Evolutionary conservation across 805 yeast species (phyloP), one percentile per base, ranked within the genome.

Genomic region (Kuraishia hungarica): DNA sequence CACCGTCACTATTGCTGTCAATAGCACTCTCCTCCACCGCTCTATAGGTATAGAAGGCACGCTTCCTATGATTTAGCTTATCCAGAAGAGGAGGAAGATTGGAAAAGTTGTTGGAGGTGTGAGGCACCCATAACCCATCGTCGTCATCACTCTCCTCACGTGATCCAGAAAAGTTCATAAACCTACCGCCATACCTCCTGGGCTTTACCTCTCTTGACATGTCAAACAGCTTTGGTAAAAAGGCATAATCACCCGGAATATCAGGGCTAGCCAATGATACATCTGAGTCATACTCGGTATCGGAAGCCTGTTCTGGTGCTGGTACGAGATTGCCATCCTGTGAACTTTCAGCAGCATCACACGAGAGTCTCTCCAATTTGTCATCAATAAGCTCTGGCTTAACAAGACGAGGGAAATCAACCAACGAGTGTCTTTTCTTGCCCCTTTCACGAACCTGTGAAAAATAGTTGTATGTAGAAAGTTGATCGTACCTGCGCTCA

Each of bases 181-280:
- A 60, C 39, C 56, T 55, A 2, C 51, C 55, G 54, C 55, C 22
- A 49, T 55, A 57, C 55, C 61, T 61, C 55, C 55, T 64, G 49
- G 59, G 59, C 17, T 58, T 64, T 15, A 55, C 35, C 49, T 64
- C 71, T 50, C 56, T 56, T n/a, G 67, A 58, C 3, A 68, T 66
- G 54, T 72, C 75, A 60, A 68, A 70, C 21, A 72, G 46, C 59
- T 76, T 80, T 28, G 82, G 69, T 6, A 70, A 68, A 59, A 82
- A 82, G 0, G 78, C 83, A 61, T 71, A 72, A 51, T 76, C 74
- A 2, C 79, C 82, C 21, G 79, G 72, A 5, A 78, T 64, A 52
- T 74, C 74, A 0, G 85, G 84, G 57, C 78, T 75, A 0, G 85
- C 83, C 23, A 79, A 60, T 0, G 85, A 80, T 2, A 78, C 66